These are phyloP conservation scores for Calocybe cyanea DNA, from an alignment of 768 basidiomycete species.

Conservation along the genomic window DNA sequence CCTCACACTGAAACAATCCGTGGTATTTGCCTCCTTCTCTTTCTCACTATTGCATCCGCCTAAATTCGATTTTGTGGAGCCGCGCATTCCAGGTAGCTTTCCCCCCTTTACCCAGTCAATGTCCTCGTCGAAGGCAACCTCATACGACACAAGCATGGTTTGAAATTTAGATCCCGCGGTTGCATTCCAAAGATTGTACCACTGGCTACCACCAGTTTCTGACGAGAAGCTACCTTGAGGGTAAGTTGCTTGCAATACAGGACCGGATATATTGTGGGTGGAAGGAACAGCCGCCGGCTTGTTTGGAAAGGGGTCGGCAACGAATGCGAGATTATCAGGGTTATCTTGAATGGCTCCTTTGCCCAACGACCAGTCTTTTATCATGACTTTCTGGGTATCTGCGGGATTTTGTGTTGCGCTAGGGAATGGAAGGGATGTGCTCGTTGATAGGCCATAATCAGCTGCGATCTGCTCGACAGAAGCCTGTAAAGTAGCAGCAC, in stretches of 20 bases:
- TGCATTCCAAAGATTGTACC: slow-evolving; percentile 66
- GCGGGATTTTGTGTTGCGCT: slow-evolving; percentile 49
- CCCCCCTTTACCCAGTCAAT: slow-evolving; percentile 76
- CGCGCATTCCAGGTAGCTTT: slow-evolving; percentile 74
- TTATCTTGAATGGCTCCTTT: slow-evolving; percentile 61
- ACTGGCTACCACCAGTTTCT: slow-evolving; percentile 63
- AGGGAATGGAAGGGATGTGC: slow-evolving; percentile 66
- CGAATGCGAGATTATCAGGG: slow-evolving; percentile 55
- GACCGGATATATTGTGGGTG: slow-evolving; percentile 28
- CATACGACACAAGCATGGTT: slow-evolving; percentile 71
- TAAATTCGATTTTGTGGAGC: slow-evolving; percentile 50
- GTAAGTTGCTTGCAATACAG: slow-evolving; percentile 62
- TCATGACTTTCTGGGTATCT: slow-evolving; percentile 49
- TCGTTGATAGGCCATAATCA: slow-evolving; percentile 52
- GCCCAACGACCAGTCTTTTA: slow-evolving; percentile 57
- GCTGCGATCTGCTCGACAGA: slow-evolving; percentile 40
- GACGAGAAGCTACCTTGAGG: slow-evolving; percentile 57
- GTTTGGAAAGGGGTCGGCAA: slow-evolving; percentile 62
- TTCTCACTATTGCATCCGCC: slow-evolving; percentile 69
- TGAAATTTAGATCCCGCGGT: slow-evolving; percentile 52
- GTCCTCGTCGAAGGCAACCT: slow-evolving; percentile 61
- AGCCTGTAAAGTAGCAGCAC: slow-evolving; percentile 24
- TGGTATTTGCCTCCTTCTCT: slow-evolving; percentile 44
- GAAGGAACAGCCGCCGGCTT: slow-evolving; percentile 30
- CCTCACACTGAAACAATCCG: slow-evolving; percentile 68